Evolutionary conservation across 192 early-diverging fungal species (phyloP), one percentile per base, ranked within the genome.

Genomic region (Obelidium mucronatum): DNA sequence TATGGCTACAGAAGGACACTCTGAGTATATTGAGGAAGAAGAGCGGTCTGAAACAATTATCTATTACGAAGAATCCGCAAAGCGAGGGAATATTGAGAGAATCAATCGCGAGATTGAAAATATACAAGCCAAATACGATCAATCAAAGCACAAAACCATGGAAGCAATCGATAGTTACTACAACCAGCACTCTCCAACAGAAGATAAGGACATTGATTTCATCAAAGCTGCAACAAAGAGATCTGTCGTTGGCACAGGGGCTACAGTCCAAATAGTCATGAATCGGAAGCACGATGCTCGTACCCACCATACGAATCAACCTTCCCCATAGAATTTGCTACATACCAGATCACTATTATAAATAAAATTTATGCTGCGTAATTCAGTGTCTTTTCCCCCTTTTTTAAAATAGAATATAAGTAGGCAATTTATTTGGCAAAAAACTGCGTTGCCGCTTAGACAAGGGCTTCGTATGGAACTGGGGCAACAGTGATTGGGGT

Each of bases 401-500:
- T n/a, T n/a, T n/a, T n/a, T n/a, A n/a, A n/a, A n/a, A n/a, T n/a
- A n/a, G n/a, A n/a, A n/a, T n/a, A n/a, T n/a, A n/a, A n/a, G n/a
- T n/a, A n/a, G n/a, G n/a, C n/a, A n/a, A n/a, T n/a, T n/a, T n/a
- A n/a, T n/a, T n/a, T n/a, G n/a, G 8, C 55, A 58, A 58, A 58
- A 58, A 8, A 58, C 55, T 5, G 55, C 55, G 8, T 73, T 34
- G n/a, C n/a, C n/a, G n/a, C 60, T 86, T 91, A 90, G 70, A 91
- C 83, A 59, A 90, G 81, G 61, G 88, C 92, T 79, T 99, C 97
- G 86, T 98, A 98, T 76, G 97, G 91, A 83, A 98, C 93, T 80
- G 97, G 93, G 79, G 92, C 88, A 85, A 99, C 88, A 84, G 96
- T 99, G 80, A 89, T 90, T 77, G 96, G 96, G 86, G 85, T 80